phyloP scores from a whole-genome alignment of 257 asterid genomes.

The Solanum ossicruentum region DNA sequence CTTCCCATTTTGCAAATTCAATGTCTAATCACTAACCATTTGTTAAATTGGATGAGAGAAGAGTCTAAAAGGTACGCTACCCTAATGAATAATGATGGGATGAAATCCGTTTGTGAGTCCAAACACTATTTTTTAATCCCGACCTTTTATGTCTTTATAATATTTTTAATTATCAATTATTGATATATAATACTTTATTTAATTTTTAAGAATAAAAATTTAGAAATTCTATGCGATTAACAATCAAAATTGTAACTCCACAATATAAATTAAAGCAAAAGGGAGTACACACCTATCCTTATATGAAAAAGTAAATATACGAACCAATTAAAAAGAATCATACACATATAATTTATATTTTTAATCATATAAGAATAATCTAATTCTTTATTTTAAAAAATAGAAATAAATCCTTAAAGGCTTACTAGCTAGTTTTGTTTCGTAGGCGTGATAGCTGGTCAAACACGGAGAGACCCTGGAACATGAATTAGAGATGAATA shows the following conservation, averaged over 20 bases:
- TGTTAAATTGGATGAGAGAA: background rate
- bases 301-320: background rate
- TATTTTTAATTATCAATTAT: background rate
- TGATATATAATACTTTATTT: background rate
- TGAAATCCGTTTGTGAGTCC: background rate
- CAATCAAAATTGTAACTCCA: background rate
- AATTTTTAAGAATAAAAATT: background rate
- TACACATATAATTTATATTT: too few relatives aligned
- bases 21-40: background rate
- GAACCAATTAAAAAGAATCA: too few relatives aligned
- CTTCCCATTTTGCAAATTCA: background rate
- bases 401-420: background rate
- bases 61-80: background rate
- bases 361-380: too few relatives aligned
- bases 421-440: background rate
- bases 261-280: background rate
- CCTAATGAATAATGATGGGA: background rate
- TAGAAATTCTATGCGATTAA: background rate
- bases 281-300: background rate
- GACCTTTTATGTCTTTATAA: background rate
- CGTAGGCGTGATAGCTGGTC: conserved; percentile 23
- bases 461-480: conserved; percentile 32
- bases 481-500: background rate
- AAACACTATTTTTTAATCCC: background rate
- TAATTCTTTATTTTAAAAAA: background rate